These are phyloP conservation scores for Rhododendron mucronatum DNA, from an alignment of 148 eudicot species.

Conservation along the genomic window DNA sequence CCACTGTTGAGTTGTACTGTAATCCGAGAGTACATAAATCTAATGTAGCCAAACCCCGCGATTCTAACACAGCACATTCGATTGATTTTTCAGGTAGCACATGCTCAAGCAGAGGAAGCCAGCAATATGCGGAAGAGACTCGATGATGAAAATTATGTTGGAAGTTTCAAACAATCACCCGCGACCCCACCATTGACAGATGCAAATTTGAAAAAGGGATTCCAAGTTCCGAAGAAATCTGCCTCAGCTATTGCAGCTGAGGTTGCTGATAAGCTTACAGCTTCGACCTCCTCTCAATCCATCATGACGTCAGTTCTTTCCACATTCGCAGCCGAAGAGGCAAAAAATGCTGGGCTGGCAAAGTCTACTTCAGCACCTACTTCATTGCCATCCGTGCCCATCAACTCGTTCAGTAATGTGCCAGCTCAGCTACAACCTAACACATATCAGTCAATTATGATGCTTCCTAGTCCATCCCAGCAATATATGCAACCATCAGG, in stretches of 20 bases:
- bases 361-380: slow-evolving; percentile 37
- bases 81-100: slow-evolving; percentile 59
- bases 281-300: slow-evolving; percentile 82
- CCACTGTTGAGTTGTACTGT: neutral
- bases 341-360: slow-evolving; percentile 54
- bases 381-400: slow-evolving; percentile 23
- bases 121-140: slow-evolving; percentile 57
- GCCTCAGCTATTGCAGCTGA: slow-evolving; percentile 91
- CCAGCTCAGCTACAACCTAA: slow-evolving; percentile 27
- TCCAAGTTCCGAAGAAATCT: slow-evolving; percentile 48
- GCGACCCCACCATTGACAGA: slow-evolving; percentile 23
- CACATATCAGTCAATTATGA: slow-evolving; percentile 47
- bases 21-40: neutral
- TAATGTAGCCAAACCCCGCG: neutral
- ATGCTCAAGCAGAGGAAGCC: slow-evolving; percentile 73
- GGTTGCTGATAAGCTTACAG: slow-evolving; percentile 91
- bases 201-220: slow-evolving; percentile 25
- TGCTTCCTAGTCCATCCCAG: slow-evolving; percentile 46
- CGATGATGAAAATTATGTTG: slow-evolving; percentile 56
- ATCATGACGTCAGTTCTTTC: slow-evolving; percentile 94
- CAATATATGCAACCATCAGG: slow-evolving; percentile 58
- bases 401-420: slow-evolving; percentile 19
- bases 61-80: neutral
- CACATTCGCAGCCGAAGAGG: slow-evolving; percentile 88
- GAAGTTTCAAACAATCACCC: slow-evolving; percentile 24